phyloP scores from a whole-genome alignment of 2,329 filamentous ascomycete genomes.

The Thyridium curvatum region DNA sequence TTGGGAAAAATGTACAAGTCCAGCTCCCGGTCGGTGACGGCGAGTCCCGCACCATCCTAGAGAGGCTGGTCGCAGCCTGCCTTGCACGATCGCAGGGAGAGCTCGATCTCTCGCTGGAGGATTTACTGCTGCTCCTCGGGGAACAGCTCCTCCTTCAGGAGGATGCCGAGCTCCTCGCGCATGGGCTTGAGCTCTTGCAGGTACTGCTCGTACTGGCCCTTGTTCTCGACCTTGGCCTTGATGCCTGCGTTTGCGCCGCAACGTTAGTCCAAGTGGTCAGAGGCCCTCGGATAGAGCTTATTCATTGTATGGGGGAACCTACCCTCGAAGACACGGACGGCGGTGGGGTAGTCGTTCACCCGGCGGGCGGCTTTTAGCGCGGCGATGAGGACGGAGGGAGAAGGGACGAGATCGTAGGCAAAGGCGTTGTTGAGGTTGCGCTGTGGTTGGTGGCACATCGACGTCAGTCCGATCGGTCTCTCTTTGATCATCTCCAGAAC shows the following conservation, averaged over 20 bases:
- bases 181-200: slow-evolving; percentile 87
- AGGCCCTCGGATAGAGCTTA: slow-evolving; percentile 6
- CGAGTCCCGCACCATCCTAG: neutral
- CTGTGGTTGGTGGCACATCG: slow-evolving; percentile 22
- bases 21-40: too few relatives aligned
- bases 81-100: slow-evolving; percentile 1
- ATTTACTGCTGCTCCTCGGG: slow-evolving; percentile 47
- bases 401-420: slow-evolving; percentile 98
- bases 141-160: slow-evolving; percentile 89
- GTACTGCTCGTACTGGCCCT: slow-evolving; percentile 94
- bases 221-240: slow-evolving; percentile 99
- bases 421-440: slow-evolving; percentile 99
- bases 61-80: neutral
- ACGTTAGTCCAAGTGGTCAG: too few relatives aligned
- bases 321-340: slow-evolving; percentile 98
- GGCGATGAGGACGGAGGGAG: slow-evolving; percentile 81
- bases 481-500: too few relatives aligned
- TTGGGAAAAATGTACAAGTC: too few relatives aligned
- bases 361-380: slow-evolving; percentile 89
- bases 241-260: slow-evolving; percentile 57
- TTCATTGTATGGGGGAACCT: slow-evolving; percentile 29
- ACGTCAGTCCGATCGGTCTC: too few relatives aligned
- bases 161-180: slow-evolving; percentile 87
- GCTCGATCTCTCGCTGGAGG: neutral
- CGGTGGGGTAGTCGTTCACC: slow-evolving; percentile 98